Base-by-base conservation (phyloP, 2,329 filamentous ascomycete genomes). In the Trichophyton rubrum region DNA sequence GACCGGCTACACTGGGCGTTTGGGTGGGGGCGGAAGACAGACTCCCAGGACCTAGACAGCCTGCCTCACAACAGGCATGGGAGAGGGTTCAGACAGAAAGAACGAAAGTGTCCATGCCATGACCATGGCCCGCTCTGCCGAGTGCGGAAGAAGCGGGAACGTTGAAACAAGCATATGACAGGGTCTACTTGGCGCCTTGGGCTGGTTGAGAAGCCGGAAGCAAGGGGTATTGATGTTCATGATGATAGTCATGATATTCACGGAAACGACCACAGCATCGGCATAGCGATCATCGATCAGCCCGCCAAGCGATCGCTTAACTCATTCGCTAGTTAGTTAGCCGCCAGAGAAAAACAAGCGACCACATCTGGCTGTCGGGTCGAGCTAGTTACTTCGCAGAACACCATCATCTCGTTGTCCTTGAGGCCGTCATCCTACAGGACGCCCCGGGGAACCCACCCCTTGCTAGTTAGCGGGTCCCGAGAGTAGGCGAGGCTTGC, bases 131-230 rank as follows among this genome's bases (percentile, higher is more conserved):
- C 45, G 45, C 22, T 27, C 13, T 49, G 22, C 20, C 20, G 27
- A 2, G 4, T n/a, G 8, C 27, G 49, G 49, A 27, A 9, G 49
- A 55, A 35, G n/a, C 27, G 27, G 49, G 27, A 24, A 55, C 24
- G 49, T 55, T 55, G 49, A 55, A 55, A 55, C 49, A 55, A 55
- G 49, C 49, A 55, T 55, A 35, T 55, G 49, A 49, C 45, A 49
- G 45, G 45, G 20, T 30, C n/a, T 49, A 22, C 8, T 22, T 47
- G 20, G 20, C 45, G 45, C 20, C 45, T 49, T 22, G 45, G 40
- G 40, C 40, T 13, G 24, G 45, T 11, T 11, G 43, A 43, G 40
- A 15, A 17, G 6, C 2, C 15, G 9, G 20, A 27, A 11, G 20
- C 30, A 47, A 22, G 24, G 11, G 45, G 45, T 49, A 27, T 49